phyloP scores from a whole-genome alignment of 2,329 filamentous ascomycete species.

The Cercospora zeae-maydis region DNA sequence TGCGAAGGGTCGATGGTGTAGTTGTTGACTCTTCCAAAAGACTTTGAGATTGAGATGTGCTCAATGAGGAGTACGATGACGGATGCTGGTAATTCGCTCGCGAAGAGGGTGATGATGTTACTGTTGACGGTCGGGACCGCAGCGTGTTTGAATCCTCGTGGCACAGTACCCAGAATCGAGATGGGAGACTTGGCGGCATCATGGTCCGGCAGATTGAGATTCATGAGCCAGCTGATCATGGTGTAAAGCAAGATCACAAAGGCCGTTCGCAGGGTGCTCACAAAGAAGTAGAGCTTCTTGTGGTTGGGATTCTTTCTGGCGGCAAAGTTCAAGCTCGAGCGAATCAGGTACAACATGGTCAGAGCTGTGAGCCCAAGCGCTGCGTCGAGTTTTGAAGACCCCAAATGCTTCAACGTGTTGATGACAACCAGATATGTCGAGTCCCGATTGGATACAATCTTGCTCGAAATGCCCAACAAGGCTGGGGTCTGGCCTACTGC shows the following conservation, averaged over 20 bases:
- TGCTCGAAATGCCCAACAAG: conserved; percentile 68
- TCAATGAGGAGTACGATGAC: conserved; percentile 95
- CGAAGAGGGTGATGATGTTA: conserved; percentile 65
- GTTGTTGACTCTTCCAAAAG: conserved; percentile 92
- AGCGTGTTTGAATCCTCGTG: conserved; percentile 80
- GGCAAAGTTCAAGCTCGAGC: conserved; percentile 59
- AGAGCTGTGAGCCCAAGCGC: conserved; percentile 84
- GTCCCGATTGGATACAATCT: conserved; percentile 67
- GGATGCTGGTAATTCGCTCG: conserved; percentile 71
- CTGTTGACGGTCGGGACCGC: conserved; percentile 66
- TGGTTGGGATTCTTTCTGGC: conserved; percentile 67
- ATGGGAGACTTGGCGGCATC: conserved; percentile 53
- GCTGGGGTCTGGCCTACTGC: conserved; percentile 75
- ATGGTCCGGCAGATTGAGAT: conserved; percentile 55
- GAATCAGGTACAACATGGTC: conserved; percentile 70
- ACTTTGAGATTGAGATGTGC: conserved; percentile 96
- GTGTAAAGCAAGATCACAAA: conserved; percentile 93
- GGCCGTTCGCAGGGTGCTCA: conserved; percentile 82
- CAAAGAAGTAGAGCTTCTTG: conserved; percentile 79
- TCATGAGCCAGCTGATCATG: conserved; percentile 81
- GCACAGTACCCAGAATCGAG: conserved; percentile 70
- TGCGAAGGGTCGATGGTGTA: conserved; percentile 95
- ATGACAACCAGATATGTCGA: conserved; percentile 80
- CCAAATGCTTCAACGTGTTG: conserved; percentile 72
- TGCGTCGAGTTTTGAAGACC: conserved; percentile 68